Conservation (phyloP, 371 early-diverging fungal genomes). For the Sporodiniella umbellata region DNA sequence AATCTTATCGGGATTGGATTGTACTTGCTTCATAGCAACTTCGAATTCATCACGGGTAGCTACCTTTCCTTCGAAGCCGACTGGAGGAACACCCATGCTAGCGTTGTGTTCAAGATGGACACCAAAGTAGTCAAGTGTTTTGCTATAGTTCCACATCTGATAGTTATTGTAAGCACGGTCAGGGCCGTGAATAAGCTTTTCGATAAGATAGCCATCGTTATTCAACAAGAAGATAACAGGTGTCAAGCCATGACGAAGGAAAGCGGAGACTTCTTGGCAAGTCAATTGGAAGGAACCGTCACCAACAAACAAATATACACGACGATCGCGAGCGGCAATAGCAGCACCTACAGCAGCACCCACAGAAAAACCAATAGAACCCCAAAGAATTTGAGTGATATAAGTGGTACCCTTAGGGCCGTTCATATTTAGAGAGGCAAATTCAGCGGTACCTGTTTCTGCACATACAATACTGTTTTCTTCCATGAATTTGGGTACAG, state of each 20-base stretch:
- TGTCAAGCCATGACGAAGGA: constrained; percentile 43
- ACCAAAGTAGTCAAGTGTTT: constrained; percentile 43
- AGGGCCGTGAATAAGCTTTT: constrained; percentile 48
- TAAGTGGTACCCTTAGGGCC: constrained; percentile 32
- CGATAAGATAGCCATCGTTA: constrained; percentile 55
- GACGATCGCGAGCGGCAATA: constrained; percentile 26
- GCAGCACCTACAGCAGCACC: constrained; percentile 37
- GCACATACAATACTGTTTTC: constrained; percentile 36
- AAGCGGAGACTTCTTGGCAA: constrained; percentile 44
- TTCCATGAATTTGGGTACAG: constrained; percentile 26
- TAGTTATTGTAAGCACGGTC: constrained; percentile 45
- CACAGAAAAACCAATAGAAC: constrained; percentile 44
- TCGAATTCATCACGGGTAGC: constrained; percentile 32
- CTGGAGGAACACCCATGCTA: constrained; percentile 5
- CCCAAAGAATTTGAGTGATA: constrained; percentile 43
- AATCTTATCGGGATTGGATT: constrained; percentile 21
- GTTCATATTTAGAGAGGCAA: constrained; percentile 37
- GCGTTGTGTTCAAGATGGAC: constrained; percentile 20
- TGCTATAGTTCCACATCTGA: constrained; percentile 46
- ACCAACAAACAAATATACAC: constrained; percentile 44
- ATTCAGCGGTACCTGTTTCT: constrained; percentile 52
- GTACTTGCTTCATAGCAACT: constrained; percentile 20
- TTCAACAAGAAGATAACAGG: constrained; percentile 49
- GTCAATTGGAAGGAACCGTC: constrained; percentile 56
- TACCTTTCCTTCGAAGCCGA: constrained; percentile 28